Evolutionary conservation across 116 monocot species (phyloP).

Genomic region (Thalassia testudinum): DNA sequence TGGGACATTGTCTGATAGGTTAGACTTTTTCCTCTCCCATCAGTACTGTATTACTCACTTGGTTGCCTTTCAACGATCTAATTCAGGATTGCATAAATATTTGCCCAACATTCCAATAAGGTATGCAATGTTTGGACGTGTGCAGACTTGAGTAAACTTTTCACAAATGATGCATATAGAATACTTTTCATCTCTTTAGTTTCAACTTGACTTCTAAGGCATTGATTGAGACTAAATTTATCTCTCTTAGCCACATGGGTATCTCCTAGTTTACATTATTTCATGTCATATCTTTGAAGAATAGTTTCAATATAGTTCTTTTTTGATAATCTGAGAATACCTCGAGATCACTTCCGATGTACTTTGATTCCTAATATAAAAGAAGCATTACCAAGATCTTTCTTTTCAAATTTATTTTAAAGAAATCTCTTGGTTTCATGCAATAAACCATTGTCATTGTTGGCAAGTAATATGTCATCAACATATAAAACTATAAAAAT

Average conservation of each 20-base stretch:
- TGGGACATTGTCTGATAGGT: no score
- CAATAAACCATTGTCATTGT: not conserved
- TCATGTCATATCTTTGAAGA: not conserved
- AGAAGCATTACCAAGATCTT: not conserved
- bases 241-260: not conserved
- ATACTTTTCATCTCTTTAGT: not conserved
- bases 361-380: conserved; percentile 1
- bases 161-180: not conserved
- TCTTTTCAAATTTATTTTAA: conserved; percentile 5
- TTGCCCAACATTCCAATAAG: conserved; percentile 2
- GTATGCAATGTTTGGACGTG: not conserved
- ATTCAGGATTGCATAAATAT: conserved; percentile 4
- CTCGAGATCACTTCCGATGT: not conserved
- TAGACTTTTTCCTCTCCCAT: no score
- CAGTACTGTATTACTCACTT: no score
- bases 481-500: not conserved
- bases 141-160: conserved; percentile 5
- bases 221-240: conserved; percentile 1
- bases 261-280: not conserved
- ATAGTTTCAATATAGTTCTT: not conserved
- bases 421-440: conserved; percentile 7
- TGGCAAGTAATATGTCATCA: not conserved
- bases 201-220: not conserved
- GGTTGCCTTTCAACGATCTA: no score
- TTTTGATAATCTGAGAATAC: conserved; percentile 4